These are phyloP conservation scores for Zopfia rhizophila DNA, from an alignment of 2,329 filamentous ascomycete species.

Conservation along the genomic window DNA sequence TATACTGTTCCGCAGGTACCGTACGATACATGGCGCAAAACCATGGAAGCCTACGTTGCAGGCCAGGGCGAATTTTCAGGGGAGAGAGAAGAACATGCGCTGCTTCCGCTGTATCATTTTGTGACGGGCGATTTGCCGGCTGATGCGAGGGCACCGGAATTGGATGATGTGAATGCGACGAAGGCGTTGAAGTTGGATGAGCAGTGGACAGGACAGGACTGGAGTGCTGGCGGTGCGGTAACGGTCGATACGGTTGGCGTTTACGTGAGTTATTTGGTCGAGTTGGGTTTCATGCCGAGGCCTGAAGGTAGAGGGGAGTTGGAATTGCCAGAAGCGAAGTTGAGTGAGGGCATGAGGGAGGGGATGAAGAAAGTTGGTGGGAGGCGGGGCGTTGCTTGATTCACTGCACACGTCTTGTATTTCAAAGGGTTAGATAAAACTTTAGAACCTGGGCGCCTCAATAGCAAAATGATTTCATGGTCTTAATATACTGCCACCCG, in stretches of 20 bases:
- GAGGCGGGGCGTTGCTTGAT: slow-evolving; percentile 52
- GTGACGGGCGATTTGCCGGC: slow-evolving; percentile 75
- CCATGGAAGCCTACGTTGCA: slow-evolving; percentile 75
- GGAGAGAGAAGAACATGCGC: slow-evolving; percentile 74
- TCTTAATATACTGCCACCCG: too few species aligned
- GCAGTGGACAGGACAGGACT: slow-evolving; percentile 67
- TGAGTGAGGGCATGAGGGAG: slow-evolving; percentile 60
- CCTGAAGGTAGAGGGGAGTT: slow-evolving; percentile 51
- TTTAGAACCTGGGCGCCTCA: too few species aligned
- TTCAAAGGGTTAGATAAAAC: too few species aligned
- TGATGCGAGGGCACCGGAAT: slow-evolving; percentile 75
- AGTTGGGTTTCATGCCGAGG: slow-evolving; percentile 69
- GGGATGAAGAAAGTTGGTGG: slow-evolving; percentile 65
- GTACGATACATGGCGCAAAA: slow-evolving; percentile 75
- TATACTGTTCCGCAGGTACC: slow-evolving; percentile 74
- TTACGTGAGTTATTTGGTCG: slow-evolving; percentile 72
- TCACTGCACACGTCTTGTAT: too few species aligned
- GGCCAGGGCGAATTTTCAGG: slow-evolving; percentile 58
- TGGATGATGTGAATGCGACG: slow-evolving; percentile 77
- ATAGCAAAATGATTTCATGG: too few species aligned
- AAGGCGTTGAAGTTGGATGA: slow-evolving; percentile 71
- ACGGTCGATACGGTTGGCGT: slow-evolving; percentile 69
- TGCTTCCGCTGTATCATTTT: slow-evolving; percentile 77
- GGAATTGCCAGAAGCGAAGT: slow-evolving; percentile 56
- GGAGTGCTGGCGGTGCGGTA: slow-evolving; percentile 66